phyloP scores from a whole-genome alignment of 306 rosid genomes.

The Amphicarpaea edgeworthii region DNA sequence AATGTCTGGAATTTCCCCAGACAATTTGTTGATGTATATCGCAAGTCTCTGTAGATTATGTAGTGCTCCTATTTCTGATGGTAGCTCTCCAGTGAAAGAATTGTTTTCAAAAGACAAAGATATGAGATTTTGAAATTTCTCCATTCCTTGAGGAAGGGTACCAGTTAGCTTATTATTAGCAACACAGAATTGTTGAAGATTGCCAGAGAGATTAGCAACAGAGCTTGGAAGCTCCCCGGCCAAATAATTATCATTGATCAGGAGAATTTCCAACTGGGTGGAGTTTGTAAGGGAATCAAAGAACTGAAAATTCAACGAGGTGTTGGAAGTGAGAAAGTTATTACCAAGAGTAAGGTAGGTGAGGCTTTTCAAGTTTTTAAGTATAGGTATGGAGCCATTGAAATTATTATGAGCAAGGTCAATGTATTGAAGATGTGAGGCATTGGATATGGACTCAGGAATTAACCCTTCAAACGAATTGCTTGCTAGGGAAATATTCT shows the following conservation, averaged over 20 bases:
- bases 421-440: constrained; percentile 37
- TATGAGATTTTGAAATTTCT: constrained; percentile 39
- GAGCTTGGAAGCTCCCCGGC: constrained; percentile 52
- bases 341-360: constrained; percentile 9
- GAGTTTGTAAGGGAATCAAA: constrained; percentile 49
- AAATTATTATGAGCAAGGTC: constrained; percentile 49
- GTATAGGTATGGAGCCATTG: constrained; percentile 40
- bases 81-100: constrained; percentile 47
- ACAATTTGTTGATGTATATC: constrained; percentile 33
- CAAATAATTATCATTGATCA: constrained; percentile 40
- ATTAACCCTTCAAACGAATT: constrained; percentile 50
- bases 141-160: constrained; percentile 46
- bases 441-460: constrained; percentile 53
- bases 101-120: constrained; percentile 49
- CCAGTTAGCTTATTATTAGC: constrained; percentile 42
- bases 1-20: constrained; percentile 55
- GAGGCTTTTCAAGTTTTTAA: constrained; percentile 46
- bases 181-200: constrained; percentile 49
- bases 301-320: constrained; percentile 40
- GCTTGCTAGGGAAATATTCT: constrained; percentile 20
- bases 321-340: constrained; percentile 44
- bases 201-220: constrained; percentile 43
- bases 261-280: constrained; percentile 24
- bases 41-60: constrained; percentile 1
- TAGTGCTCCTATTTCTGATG: constrained; percentile 45